These are phyloP conservation scores for Lophiotrema nucula DNA, from an alignment of 495 filamentous ascomycete species.

Conservation along the genomic window DNA sequence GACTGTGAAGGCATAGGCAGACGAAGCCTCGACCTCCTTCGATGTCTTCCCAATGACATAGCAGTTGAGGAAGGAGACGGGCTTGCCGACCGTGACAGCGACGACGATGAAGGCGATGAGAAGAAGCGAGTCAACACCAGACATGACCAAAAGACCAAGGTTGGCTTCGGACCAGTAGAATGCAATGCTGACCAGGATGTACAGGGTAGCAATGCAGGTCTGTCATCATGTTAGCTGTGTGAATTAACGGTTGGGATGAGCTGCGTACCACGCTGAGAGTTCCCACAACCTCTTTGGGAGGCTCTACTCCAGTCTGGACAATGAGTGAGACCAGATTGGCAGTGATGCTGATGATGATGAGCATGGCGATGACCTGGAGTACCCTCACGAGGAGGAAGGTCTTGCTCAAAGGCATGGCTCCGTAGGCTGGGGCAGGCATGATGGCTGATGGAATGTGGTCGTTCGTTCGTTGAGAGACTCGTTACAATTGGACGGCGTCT, in stretches of 20 bases:
- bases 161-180: slow-evolving; percentile 71
- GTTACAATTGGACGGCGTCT: background rate
- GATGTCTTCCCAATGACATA: slow-evolving; percentile 39
- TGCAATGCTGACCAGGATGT: slow-evolving; percentile 69
- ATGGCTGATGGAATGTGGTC: slow-evolving; percentile 20
- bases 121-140: slow-evolving; percentile 62
- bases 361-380: slow-evolving; percentile 68
- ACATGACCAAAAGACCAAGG: slow-evolving; percentile 68
- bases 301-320: slow-evolving; percentile 57
- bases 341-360: slow-evolving; percentile 76
- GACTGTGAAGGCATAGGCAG: slow-evolving; percentile 44
- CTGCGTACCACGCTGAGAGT: slow-evolving; percentile 72
- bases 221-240: slow-evolving; percentile 39
- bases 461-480: slow-evolving; percentile 3
- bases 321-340: slow-evolving; percentile 82
- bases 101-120: slow-evolving; percentile 72
- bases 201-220: slow-evolving; percentile 74
- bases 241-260: background rate
- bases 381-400: slow-evolving; percentile 72
- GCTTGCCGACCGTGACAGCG: slow-evolving; percentile 72
- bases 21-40: slow-evolving; percentile 31
- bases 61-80: slow-evolving; percentile 77
- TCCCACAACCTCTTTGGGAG: slow-evolving; percentile 72
- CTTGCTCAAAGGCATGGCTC: slow-evolving; percentile 65
- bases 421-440: slow-evolving; percentile 58